phyloP scores from a whole-genome alignment of 805 yeast species.

The Tetrapisispora pingtungensis region DNA sequence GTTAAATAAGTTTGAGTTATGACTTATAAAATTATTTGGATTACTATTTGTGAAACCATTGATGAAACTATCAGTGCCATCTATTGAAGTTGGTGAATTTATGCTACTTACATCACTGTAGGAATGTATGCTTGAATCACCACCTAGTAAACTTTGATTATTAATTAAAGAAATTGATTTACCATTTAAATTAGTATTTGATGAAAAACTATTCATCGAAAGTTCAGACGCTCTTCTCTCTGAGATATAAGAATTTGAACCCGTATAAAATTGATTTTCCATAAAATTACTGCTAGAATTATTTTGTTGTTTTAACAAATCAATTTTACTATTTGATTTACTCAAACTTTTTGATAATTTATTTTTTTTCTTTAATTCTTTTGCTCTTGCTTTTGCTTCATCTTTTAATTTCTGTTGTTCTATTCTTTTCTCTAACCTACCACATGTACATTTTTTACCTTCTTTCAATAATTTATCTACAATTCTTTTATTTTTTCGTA shows the following conservation, averaged over 20 bases:
- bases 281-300: neutral
- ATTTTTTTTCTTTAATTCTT: slow-evolving; percentile 18
- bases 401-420: slow-evolving; percentile 26
- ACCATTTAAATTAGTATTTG: neutral
- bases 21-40: neutral
- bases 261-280: neutral
- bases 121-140: neutral
- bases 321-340: neutral
- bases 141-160: neutral
- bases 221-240: slow-evolving; percentile 1
- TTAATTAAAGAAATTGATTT: neutral
- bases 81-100: slow-evolving; percentile 1
- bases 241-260: neutral
- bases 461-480: neutral
- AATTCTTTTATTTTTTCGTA: slow-evolving; percentile 48
- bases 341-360: neutral
- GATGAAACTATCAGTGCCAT: neutral
- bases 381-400: slow-evolving; percentile 23
- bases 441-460: slow-evolving; percentile 55
- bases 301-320: neutral
- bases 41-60: neutral
- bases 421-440: slow-evolving; percentile 39
- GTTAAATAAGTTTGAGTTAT: neutral
- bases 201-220: neutral
- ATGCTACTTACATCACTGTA: slow-evolving; percentile 3